These are phyloP conservation scores for Penicillium bialowiezense DNA, from an alignment of 495 filamentous ascomycete genomes.

Conservation along the genomic window DNA sequence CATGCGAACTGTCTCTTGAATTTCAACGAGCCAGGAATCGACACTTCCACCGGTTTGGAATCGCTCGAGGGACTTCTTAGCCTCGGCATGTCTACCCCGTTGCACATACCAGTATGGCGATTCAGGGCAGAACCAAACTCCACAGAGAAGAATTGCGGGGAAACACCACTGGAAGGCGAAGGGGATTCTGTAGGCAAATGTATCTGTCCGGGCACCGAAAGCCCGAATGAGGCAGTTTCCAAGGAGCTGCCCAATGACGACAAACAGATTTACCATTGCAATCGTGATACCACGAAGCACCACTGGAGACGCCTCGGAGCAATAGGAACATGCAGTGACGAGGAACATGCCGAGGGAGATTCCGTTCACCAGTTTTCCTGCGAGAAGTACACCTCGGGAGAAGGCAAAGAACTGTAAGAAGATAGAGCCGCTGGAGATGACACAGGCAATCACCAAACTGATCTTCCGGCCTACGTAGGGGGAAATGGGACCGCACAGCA, in stretches of 20 bases:
- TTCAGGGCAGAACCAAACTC: slow-evolving; percentile 42
- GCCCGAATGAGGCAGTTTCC: slow-evolving; percentile 36
- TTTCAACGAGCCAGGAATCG: slow-evolving; percentile 16
- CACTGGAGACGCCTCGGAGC: slow-evolving; percentile 34
- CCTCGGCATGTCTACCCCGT: slow-evolving; percentile 32
- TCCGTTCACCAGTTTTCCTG: slow-evolving; percentile 33
- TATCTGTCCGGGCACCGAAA: slow-evolving; percentile 24
- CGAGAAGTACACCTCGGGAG: slow-evolving; percentile 22
- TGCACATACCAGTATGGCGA: slow-evolving; percentile 46
- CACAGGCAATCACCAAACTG: slow-evolving; percentile 14
- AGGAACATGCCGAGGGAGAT: slow-evolving; percentile 33
- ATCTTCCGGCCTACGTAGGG: slow-evolving; percentile 26
- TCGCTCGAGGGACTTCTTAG: slow-evolving; percentile 28
- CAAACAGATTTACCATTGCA: slow-evolving; percentile 35
- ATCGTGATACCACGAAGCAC: slow-evolving; percentile 36
- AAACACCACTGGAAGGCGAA: slow-evolving; percentile 35
- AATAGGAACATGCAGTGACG: slow-evolving; percentile 30
- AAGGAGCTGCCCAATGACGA: slow-evolving; percentile 35
- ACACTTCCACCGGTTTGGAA: slow-evolving; percentile 20
- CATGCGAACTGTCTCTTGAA: slow-evolving; percentile 29
- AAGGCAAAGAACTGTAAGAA: slow-evolving; percentile 27
- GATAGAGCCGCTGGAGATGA: slow-evolving; percentile 27
- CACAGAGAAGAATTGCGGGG: slow-evolving; percentile 24
- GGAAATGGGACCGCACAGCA: slow-evolving; percentile 26
- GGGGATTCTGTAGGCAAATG: slow-evolving; percentile 31